Evolutionary conservation across 495 filamentous ascomycete species (phyloP).

Genomic region (Neurospora sp.): DNA sequence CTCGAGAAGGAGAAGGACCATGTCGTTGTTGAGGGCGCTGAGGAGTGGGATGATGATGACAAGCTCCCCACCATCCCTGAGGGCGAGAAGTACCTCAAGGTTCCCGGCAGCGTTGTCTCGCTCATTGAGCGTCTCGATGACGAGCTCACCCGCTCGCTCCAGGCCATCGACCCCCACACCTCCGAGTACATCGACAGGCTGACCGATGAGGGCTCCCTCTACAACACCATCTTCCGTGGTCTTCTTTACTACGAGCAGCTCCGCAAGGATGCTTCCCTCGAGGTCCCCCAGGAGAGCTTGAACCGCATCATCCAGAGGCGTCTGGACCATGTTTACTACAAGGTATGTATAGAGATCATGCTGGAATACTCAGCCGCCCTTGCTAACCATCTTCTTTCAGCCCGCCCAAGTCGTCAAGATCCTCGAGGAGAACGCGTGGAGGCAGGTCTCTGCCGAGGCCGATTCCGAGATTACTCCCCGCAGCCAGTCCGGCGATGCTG

Average conservation of each 20-base stretch:
- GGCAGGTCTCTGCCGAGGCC: conserved; percentile 57
- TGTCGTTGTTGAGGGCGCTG: conserved; percentile 78
- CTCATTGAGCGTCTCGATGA: conserved; percentile 94
- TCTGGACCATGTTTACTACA: conserved; percentile 97
- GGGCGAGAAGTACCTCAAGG: conserved; percentile 67
- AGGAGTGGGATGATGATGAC: conserved; percentile 99
- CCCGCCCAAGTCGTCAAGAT: conserved; percentile 86
- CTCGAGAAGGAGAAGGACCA: conserved; percentile 69
- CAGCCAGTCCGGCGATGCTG: conserved; percentile 48
- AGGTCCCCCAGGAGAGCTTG: conserved; percentile 65
- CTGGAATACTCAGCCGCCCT: background rate
- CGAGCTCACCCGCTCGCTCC: conserved; percentile 89
- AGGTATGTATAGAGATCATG: conserved; percentile 41
- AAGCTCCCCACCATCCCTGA: conserved; percentile 63
- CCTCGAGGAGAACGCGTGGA: conserved; percentile 87
- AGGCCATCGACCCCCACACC: conserved; percentile 96
- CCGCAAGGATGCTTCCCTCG: conserved; percentile 56
- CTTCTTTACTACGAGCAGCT: conserved; percentile 81
- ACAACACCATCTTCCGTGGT: conserved; percentile 78
- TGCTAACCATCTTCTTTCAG: conserved; percentile 31
- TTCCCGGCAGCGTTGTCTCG: conserved; percentile 89
- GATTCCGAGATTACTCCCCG: conserved; percentile 77
- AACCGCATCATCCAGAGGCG: conserved; percentile 90
- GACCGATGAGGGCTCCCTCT: conserved; percentile 82
- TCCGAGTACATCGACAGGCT: conserved; percentile 96